Evolutionary conservation across 257 asterid species (phyloP), one percentile per base, ranked within the genome.

Genomic region (Paraleonurus japonicus): DNA sequence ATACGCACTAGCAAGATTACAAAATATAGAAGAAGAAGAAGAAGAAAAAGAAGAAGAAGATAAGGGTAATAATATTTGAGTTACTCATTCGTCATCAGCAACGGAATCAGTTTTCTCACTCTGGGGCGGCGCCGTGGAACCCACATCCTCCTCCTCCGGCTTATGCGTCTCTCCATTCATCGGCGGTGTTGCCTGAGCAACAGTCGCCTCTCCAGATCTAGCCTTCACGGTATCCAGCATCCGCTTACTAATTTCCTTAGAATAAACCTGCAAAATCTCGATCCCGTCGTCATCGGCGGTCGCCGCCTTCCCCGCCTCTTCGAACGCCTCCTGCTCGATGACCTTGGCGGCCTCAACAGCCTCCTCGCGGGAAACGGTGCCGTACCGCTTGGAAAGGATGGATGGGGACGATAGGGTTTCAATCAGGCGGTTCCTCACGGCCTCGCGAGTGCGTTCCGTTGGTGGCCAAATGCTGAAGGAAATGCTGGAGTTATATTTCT

Each of bases 401-500:
- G 98, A 93, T 2, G 89, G 88, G 43, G 96, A 73, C 0, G 96
- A 82, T 12, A 93, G 94, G 71, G 95, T 87, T 33, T 89, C 95
- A 59, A 89, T 61, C 47, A 90, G 86, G 79, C 96, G 98, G 68
- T 67, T 78, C 45, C 79, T 76, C 17, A 93, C 95, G 47, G 97
- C 95, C 23, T 89, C 97, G 73, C 98, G 98, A 16, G 96, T 88
- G 69, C 95, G 92, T 15, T 85, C 90, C 15, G 89, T 78, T 0
- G 97, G 97, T 0, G 98, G 98, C 98, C 97, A 93, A 55, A 90
- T 87, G 92, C 89, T 85, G 88, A 92, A 87, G 61, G 96, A 80
- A 39, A 77, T 9, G 54, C 19, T 76, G 74, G 75, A 15, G 82
- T 8, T 22, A 3, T 20, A 41, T 43, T 69, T 85, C 47, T 50